phyloP scores from a whole-genome alignment of 2,329 filamentous ascomycete species.

The Leptographium procerum region DNA sequence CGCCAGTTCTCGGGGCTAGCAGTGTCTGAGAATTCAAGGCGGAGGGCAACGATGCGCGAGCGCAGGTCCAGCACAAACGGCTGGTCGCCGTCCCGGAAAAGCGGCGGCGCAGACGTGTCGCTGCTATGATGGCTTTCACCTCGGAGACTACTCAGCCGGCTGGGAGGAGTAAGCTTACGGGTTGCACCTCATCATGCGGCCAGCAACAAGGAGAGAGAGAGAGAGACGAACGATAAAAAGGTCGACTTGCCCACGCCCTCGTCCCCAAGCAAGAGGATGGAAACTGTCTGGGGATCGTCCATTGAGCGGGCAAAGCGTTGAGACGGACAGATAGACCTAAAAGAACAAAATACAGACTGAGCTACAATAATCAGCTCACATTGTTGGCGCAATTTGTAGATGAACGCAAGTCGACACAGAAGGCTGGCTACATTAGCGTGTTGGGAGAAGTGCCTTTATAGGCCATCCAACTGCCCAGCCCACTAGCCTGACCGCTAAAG shows the following conservation, averaged over 20 bases:
- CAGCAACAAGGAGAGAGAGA: slow-evolving; percentile 8
- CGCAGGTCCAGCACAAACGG: slow-evolving; percentile 47
- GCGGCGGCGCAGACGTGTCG: slow-evolving; percentile 29
- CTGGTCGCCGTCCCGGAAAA: slow-evolving; percentile 47
- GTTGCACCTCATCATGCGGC: too few relatives aligned
- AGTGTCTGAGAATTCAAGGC: slow-evolving; percentile 50
- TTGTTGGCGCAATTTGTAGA: too few relatives aligned
- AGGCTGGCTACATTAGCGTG: too few relatives aligned
- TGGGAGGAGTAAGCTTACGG: slow-evolving; percentile 18
- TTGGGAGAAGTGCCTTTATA: not conserved
- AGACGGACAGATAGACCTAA: too few relatives aligned
- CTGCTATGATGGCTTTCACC: slow-evolving; percentile 16
- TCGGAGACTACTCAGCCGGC: slow-evolving; percentile 38
- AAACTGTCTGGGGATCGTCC: slow-evolving; percentile 15
- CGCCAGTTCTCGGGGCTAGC: slow-evolving; percentile 47
- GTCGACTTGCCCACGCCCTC: slow-evolving; percentile 48
- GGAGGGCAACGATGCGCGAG: slow-evolving; percentile 33
- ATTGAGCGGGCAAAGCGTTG: too few relatives aligned
- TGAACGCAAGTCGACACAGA: not conserved
- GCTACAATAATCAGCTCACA: too few relatives aligned
- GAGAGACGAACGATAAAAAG: slow-evolving; percentile 44
- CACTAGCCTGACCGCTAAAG: not conserved
- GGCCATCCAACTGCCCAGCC: not conserved
- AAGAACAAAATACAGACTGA: too few relatives aligned
- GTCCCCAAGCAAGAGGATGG: slow-evolving; percentile 48